Percentiles rank a stretch among this genome's conserved stretches.
Conservation (phyloP, 2,329 filamentous ascomycete genomes). For the Mycocentrospora acerina region DNA sequence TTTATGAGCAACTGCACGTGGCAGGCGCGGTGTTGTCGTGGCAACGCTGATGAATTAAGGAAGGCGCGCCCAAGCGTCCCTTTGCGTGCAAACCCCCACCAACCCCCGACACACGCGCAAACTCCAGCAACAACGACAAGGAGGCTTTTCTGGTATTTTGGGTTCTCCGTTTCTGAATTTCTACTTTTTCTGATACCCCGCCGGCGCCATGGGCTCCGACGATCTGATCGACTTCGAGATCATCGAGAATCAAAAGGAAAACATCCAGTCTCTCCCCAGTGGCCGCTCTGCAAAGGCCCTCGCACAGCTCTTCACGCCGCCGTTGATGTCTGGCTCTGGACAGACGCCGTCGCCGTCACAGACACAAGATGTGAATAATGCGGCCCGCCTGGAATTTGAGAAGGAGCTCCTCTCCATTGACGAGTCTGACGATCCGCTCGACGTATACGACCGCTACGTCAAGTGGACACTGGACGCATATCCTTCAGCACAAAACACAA, state of each 20-base stretch:
- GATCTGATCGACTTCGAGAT: constrained; percentile 72
- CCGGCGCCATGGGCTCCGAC: constrained; percentile 45
- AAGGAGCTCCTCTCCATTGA: constrained; percentile 73
- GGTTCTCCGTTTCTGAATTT: constrained; percentile 14
- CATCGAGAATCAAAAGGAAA: constrained; percentile 96
- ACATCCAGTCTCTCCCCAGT: constrained; percentile 89
- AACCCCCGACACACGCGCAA: constrained; percentile 10
- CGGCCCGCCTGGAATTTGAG: constrained; percentile 81
- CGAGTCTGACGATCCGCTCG: constrained; percentile 92
- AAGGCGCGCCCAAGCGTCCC: constrained; percentile 17
- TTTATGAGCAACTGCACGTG: not conserved
- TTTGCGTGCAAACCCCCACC: constrained; percentile 19
- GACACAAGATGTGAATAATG: constrained; percentile 75
- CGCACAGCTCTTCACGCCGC: constrained; percentile 75
- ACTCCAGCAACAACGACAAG: constrained; percentile 20
- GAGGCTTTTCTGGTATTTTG: constrained; percentile 13
- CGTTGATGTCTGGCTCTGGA: constrained; percentile 48
- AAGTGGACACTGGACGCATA: constrained; percentile 97
- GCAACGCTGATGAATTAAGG: constrained; percentile 19
- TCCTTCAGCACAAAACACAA: constrained; percentile 87
- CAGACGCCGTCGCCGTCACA: constrained; percentile 61
- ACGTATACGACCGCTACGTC: constrained; percentile 94
- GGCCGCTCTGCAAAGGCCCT: constrained; percentile 88
- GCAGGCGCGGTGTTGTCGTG: constrained; percentile 10
- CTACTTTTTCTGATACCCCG: constrained; percentile 30